Evolutionary conservation across 176 grass and related monocot genomes (phyloP), one percentile per base, ranked within the genome.

Genomic region (Raddia guianensis): DNA sequence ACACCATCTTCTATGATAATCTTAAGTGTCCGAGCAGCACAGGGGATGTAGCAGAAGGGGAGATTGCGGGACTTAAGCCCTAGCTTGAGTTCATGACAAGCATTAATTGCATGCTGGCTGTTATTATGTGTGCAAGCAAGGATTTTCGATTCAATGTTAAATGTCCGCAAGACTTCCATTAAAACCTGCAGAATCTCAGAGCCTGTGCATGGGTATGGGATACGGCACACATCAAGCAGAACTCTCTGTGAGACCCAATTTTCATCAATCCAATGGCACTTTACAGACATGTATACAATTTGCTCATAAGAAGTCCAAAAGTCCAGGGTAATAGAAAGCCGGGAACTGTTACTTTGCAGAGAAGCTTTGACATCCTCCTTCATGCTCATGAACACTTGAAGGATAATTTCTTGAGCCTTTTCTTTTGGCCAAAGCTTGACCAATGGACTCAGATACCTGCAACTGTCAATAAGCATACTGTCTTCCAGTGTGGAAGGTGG

Each of bases 221-320:
- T 84, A 70, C 87, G 90, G 78, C 86, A 91, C 7, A 99, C 89
- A 66, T 99, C 90, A 33, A 99, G 90, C 73, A 99, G 76, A 63
- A 93, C 40, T 77, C 90, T 95, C 78, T 88, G 88, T 2, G 85
- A 83, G 32, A 79, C 83, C 96, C 96, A 99, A 8, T 45, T 88
- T 20, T 93, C 96, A 76, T 99, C 92, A 47, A 99, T 95, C 96
- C 88, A 99, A 78, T 99, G 88, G 73, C 96, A 79, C 68, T 89
- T 99, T 7, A 99, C 84, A 2, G 96, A 99, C 90, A 99, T 86
- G 86, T 95, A 99, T 68, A 82, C 45, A 21, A 93, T 75, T 67
- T 99, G 84, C 83, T 95, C 92, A 3, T 81, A 93, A 12, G 90
- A 93, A 56, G 92, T 99, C 96, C 96, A 98, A 86, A 98, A 95